These are phyloP conservation scores for Paecilomyces variotii DNA, from an alignment of 2,329 filamentous ascomycete species.

Conservation along the genomic window DNA sequence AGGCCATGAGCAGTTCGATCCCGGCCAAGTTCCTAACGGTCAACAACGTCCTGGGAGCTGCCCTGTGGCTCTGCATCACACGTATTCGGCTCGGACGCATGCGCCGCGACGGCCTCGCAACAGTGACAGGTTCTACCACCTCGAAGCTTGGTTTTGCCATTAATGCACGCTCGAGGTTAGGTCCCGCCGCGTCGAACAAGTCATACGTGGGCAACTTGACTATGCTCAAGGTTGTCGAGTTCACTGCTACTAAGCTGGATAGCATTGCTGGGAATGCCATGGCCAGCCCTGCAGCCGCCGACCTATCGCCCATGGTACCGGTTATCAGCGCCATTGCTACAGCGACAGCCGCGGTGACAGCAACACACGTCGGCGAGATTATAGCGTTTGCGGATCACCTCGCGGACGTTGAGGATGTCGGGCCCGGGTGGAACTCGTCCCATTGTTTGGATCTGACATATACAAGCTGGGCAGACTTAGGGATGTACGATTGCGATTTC, in stretches of 20 bases:
- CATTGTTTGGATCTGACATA: not conserved
- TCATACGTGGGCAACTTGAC: not conserved
- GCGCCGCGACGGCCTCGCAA: not conserved
- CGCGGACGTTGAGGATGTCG: not conserved
- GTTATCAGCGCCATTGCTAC: not conserved
- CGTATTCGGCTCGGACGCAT: not conserved
- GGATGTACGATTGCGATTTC: not conserved
- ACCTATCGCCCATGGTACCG: not conserved
- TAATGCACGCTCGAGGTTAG: not conserved
- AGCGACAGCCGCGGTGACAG: not conserved
- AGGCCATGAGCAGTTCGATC: not conserved
- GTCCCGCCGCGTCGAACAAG: not conserved
- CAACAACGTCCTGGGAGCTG: not conserved
- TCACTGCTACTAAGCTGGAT: not conserved
- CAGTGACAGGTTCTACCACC: not conserved
- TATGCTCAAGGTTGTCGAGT: not conserved
- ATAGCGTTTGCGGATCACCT: not conserved
- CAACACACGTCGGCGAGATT: not conserved
- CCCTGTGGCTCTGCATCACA: not conserved
- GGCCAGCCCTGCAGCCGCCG: not conserved
- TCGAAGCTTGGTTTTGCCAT: not conserved
- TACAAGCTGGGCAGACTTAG: not conserved
- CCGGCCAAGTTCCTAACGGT: not conserved
- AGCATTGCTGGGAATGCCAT: not conserved
- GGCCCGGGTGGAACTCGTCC: not conserved